Base-by-base conservation (phyloP, 1,284 basidiomycete species). In the Erythrobasidium hasegawianum region DNA sequence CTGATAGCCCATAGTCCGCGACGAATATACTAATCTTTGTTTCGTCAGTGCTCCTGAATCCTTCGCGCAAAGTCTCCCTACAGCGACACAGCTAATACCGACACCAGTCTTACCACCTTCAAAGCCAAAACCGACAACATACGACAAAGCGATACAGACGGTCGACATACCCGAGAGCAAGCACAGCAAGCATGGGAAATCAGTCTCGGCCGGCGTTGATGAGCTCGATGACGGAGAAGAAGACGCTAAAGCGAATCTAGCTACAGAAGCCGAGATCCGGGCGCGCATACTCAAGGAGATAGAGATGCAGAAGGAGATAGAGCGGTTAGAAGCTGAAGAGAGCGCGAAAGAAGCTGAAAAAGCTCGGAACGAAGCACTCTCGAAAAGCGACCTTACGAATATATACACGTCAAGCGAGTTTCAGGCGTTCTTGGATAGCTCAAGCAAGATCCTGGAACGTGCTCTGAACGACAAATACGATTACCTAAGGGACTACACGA, bases 401-500 rank as follows among this genome's bases (percentile, higher is more conserved):
- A 88, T 97, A 64, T 83, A 93, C 71, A 80, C 86, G 14, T 89
- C 87, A 2, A 87, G 91, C 0, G 91, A 95, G 72, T 97, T 97
- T 76, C 78, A 88, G 27, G 88, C 92, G 69, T 99, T 98, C 76
- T 86, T 99, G 8, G 91, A 97, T 75, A 86, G 89, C 72, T 92
- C 89, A n/a, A 89, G 88, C 27, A 95, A 93, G 79, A 92, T 98
- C 55, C 86, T 97, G 9, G 91, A 97, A 76, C 83, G 96, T 57
- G 96, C 94, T n/a, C 78, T 98, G 69, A 95, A 90, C 74, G 95
- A 97, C 75, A 85, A 85, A 22, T 99, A 99, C 77, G 96, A 98
- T 77, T 97, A 97, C 75, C 89, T 94, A 71, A 86, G 88, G 54
- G 95, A 98, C 78, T 99, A 99, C 76, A 90, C 89, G 9, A 84